phyloP scores from a whole-genome alignment of 2,329 filamentous ascomycete genomes.

The Coniosporium tulheliwenetii region DNA sequence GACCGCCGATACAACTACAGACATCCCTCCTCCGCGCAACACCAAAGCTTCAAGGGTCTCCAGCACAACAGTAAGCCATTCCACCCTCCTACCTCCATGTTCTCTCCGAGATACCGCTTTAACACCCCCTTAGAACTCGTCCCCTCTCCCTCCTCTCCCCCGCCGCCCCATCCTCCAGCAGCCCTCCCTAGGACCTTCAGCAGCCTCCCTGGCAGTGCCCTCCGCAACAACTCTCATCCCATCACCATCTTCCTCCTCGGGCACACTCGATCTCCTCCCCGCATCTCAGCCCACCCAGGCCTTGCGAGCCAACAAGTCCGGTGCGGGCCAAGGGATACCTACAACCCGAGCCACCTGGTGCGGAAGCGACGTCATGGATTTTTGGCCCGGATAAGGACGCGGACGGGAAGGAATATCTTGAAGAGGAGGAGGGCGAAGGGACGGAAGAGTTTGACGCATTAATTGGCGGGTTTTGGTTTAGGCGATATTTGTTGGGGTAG shows the following conservation, averaged over 20 bases:
- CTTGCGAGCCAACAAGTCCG: slow-evolving; percentile 24
- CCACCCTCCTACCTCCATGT: neutral
- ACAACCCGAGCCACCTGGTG: slow-evolving; percentile 41
- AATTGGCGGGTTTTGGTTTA: slow-evolving; percentile 3
- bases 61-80: neutral
- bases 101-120: neutral
- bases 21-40: neutral
- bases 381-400: slow-evolving; percentile 34
- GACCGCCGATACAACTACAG: neutral
- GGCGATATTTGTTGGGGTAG: too few species aligned
- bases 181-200: slow-evolving; percentile 6
- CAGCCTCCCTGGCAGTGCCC: neutral
- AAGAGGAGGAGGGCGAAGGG: slow-evolving; percentile 38
- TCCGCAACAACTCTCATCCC: slow-evolving; percentile 4
- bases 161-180: slow-evolving; percentile 5
- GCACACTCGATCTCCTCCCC: slow-evolving; percentile 15
- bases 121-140: slow-evolving; percentile 2
- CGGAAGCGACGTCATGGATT: slow-evolving; percentile 49
- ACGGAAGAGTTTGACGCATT: slow-evolving; percentile 37
- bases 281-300: slow-evolving; percentile 19
- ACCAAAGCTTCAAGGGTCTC: neutral
- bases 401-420: slow-evolving; percentile 37
- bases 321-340: slow-evolving; percentile 37
- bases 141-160: slow-evolving; percentile 8
- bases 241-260: neutral